Conservation (phyloP, 2,329 filamentous ascomycete species). For the Exserohilum turcica region DNA sequence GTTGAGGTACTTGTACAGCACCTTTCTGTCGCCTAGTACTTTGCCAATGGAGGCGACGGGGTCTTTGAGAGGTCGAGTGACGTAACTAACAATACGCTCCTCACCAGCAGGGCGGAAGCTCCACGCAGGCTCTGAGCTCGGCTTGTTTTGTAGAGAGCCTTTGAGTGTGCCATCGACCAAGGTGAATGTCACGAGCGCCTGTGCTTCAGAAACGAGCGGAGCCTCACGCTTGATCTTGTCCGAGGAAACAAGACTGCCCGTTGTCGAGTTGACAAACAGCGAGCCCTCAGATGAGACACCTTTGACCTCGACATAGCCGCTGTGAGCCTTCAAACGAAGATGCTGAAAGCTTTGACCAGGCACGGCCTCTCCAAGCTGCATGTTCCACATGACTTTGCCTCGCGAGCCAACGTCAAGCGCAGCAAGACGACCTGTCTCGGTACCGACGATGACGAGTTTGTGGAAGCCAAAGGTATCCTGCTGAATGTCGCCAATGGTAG, state of each 20-base stretch:
- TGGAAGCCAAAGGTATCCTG: conserved; percentile 85
- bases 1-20: conserved; percentile 97
- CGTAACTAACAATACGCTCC: conserved; percentile 71
- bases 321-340: conserved; percentile 49
- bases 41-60: conserved; percentile 93
- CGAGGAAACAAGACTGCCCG: conserved; percentile 33
- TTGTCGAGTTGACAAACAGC: conserved; percentile 43
- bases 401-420: conserved; percentile 77
- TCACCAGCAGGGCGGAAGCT: conserved; percentile 69
- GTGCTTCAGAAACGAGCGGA: conserved; percentile 21
- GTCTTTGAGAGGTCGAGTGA: conserved; percentile 73
- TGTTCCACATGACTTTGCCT: conserved; percentile 77
- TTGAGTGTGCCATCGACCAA: conserved; percentile 41
- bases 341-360: conserved; percentile 66
- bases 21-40: conserved; percentile 87
- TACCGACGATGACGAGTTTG: conserved; percentile 81
- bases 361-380: conserved; percentile 64
- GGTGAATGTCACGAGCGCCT: conserved; percentile 40
- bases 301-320: conserved; percentile 43
- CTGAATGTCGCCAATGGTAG: conserved; percentile 57
- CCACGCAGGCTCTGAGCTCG: conserved; percentile 60
- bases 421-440: conserved; percentile 76
- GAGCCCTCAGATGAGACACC: conserved; percentile 29
- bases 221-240: conserved; percentile 20
- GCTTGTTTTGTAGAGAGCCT: conserved; percentile 35